Base-by-base conservation (phyloP, 768 basidiomycete genomes). In the Gymnopilus dilepis region DNA sequence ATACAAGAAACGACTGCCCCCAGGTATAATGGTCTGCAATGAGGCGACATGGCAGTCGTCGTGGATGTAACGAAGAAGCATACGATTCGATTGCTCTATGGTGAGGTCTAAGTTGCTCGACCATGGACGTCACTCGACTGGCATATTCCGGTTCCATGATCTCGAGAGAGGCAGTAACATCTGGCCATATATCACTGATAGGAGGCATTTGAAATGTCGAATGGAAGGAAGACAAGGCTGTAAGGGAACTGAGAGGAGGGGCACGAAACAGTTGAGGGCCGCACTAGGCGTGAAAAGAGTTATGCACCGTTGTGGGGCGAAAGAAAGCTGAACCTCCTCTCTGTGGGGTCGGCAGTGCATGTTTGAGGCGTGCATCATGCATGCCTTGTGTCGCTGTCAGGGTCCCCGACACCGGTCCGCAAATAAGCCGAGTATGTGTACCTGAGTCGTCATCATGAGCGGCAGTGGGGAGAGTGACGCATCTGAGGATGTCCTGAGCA, bases 1-100 rank as follows among this genome's bases (percentile, higher is more conserved):
- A 78, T 19, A 79, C 78, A 26, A 73, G 65, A 63, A 79, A 79
- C 1, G 77, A 78, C 62, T 78, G 77, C 2, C 78, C 78, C 78
- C 78, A 79, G 31, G 78, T 79, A 59, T 75, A 78, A 13, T 71
- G 70, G 33, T 77, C 73, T 41, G 67, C 57, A 34, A 77, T 55
- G 55, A 79, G 70, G 28, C 65, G 61, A 59, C 76, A 79, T 13
- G 70, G 66, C 19, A 67, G 67, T 34, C 59, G 65, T 31, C 60
- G 63, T 8, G 76, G 76, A 57, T 79, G 78, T 26, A 76, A 61
- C 3, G 73, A 76, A 7, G 75, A 68, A 17, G 74, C 77, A 60
- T 74, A 78, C 6, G 65, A 64, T 61, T 76, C 74, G 41, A 79
- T 74, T 8, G 60, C 40, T 22, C 56, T 51, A 65, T 72, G 70